A percentile compares a stretch with the other conserved stretches of the same genome.
Evolutionary conservation across 306 rosid genomes (phyloP).

Genomic region (Aeschynomene evenia): DNA sequence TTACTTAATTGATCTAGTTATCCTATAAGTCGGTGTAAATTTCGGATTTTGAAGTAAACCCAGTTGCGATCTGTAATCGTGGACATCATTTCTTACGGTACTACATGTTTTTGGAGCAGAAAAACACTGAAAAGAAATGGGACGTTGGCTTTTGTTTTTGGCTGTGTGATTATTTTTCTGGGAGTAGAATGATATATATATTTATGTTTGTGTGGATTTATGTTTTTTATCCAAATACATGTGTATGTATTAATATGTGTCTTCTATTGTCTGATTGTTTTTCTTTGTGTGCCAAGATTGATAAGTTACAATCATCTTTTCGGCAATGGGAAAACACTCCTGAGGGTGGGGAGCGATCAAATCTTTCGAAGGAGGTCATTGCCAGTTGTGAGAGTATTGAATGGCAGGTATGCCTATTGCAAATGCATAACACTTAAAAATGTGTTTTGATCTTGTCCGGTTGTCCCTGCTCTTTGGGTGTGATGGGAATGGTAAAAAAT

Average conservation of each 20-base stretch:
- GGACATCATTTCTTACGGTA: not conserved
- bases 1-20: conserved; percentile 19
- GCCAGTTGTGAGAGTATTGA: conserved; percentile 75
- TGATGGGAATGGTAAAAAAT: not conserved
- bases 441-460: not conserved
- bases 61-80: conserved; percentile 21
- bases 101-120: not conserved
- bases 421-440: not conserved
- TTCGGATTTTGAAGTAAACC: conserved; percentile 19
- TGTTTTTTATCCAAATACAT: no score
- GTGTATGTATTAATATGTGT: not conserved
- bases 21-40: not conserved
- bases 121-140: not conserved
- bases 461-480: not conserved
- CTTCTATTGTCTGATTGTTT: conserved; percentile 14
- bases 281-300: conserved; percentile 55
- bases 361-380: conserved; percentile 67
- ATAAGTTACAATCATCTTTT: conserved; percentile 75
- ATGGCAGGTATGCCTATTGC: conserved; percentile 76
- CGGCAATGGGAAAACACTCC: conserved; percentile 72
- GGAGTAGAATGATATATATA: not conserved
- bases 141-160: conserved; percentile 9
- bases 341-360: conserved; percentile 54
- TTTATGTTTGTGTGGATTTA: no score
- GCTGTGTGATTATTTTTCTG: not conserved